Percentiles rank a stretch among this genome's conserved stretches.
These are phyloP conservation scores for Trichosporon inkin DNA, from an alignment of 1,284 basidiomycete species.

Conservation along the genomic window DNA sequence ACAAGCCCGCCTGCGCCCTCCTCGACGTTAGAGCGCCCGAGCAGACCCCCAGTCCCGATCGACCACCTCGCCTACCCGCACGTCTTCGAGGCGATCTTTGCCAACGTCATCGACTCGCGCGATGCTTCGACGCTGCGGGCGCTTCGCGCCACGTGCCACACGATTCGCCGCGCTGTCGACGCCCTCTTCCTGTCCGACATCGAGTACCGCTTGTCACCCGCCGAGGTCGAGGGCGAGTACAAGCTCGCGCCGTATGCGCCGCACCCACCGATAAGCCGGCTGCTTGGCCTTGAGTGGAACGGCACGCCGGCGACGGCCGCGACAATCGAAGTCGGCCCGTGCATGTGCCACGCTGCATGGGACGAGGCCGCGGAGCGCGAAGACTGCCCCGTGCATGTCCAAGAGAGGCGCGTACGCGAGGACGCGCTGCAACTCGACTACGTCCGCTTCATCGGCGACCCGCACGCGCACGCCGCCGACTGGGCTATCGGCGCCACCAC, in stretches of 20 bases:
- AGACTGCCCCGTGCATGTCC: not conserved
- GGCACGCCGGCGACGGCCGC: not conserved
- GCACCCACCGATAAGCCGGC: not conserved
- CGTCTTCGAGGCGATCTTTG: not conserved
- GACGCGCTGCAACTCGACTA: not conserved
- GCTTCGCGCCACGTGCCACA: not conserved
- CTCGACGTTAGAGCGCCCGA: not conserved
- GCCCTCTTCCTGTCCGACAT: not conserved
- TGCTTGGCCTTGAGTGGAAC: not conserved
- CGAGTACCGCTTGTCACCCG: not conserved
- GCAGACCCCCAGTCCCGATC: not conserved
- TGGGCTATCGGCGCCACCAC: not conserved
- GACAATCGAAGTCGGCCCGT: not conserved
- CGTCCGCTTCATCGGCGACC: not conserved
- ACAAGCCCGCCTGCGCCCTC: not conserved
- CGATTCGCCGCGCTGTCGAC: not conserved
- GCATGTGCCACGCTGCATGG: not conserved
- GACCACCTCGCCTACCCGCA: slow-evolving; percentile 1
- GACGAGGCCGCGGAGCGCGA: not conserved
- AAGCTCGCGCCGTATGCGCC: not conserved
- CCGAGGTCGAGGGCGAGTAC: not conserved
- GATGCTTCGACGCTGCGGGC: not conserved
- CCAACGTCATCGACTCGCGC: not conserved
- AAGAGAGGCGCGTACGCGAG: not conserved
- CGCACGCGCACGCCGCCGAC: not conserved